Evolutionary conservation across 2,329 filamentous ascomycete genomes (phyloP).

Genomic region (Fusarium udum): DNA sequence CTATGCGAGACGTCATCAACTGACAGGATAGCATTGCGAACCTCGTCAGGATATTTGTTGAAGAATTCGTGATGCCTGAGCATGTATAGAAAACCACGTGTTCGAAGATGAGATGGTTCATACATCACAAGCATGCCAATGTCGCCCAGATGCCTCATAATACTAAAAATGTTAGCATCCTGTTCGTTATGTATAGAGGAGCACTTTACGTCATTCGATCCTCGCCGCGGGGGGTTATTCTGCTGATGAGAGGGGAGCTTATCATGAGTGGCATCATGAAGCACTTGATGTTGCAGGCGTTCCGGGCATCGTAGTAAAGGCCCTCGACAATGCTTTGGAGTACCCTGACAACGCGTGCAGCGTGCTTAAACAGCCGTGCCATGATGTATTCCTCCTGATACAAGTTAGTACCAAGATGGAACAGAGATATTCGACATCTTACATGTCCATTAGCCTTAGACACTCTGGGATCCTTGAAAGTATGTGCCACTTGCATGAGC

Average conservation of each 20-base stretch:
- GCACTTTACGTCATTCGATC: too few species aligned
- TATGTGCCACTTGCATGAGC: not conserved
- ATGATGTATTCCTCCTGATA: not conserved
- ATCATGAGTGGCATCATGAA: not conserved
- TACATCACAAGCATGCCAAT: not conserved
- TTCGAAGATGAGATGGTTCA: not conserved
- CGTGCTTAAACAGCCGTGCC: not conserved
- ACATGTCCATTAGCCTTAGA: not conserved
- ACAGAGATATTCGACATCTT: not conserved
- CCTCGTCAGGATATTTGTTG: not conserved
- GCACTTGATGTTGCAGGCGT: fast-evolving
- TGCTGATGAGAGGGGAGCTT: not conserved
- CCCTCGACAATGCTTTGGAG: not conserved
- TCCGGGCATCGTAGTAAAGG: not conserved
- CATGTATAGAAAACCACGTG: fast-evolving
- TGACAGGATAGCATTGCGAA: not conserved
- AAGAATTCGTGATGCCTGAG: not conserved
- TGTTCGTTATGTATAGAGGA: fast-evolving
- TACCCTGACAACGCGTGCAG: not conserved
- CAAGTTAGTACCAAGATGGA: fast-evolving
- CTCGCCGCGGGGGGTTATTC: too few species aligned
- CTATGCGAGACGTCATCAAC: not conserved
- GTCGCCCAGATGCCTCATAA: fast-evolving
- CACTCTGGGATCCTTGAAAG: not conserved
- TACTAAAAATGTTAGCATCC: not conserved